Evolutionary conservation across 768 basidiomycete species (phyloP).

Genomic region (Megacollybia marginata): DNA sequence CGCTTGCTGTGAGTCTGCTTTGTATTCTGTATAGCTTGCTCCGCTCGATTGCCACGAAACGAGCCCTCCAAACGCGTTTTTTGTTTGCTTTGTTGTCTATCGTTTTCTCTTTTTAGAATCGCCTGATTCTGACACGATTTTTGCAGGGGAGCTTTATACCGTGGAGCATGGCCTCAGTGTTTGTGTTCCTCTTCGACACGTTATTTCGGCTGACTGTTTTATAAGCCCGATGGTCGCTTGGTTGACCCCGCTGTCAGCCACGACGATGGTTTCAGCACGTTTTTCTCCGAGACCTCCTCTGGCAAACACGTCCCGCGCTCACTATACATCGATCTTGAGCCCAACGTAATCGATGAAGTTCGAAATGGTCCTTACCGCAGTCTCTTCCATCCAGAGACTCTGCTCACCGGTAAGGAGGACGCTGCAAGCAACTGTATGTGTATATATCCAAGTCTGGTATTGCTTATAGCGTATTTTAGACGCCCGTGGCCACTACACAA

Average conservation of each 20-base stretch:
- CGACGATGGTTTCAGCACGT: constrained; percentile 95
- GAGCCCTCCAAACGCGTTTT: constrained; percentile 25
- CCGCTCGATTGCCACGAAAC: constrained; percentile 11
- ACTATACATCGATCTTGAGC: constrained; percentile 95
- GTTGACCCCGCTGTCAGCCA: constrained; percentile 67
- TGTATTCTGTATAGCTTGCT: constrained; percentile 10
- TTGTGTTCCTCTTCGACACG: constrained; percentile 24
- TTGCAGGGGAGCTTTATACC: constrained; percentile 93
- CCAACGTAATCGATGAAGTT: constrained; percentile 97
- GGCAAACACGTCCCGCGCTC: constrained; percentile 98
- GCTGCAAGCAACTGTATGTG: constrained; percentile 95
- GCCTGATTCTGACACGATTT: constrained; percentile 28
- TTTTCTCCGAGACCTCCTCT: constrained; percentile 96
- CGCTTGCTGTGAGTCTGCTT: constrained; percentile 84
- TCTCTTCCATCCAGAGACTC: constrained; percentile 98
- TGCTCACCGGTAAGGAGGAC: constrained; percentile 98
- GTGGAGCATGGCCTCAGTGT: constrained; percentile 97
- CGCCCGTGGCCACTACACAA: constrained; percentile 97
- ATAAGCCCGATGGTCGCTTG: constrained; percentile 90
- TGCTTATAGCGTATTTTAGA: constrained; percentile 41
- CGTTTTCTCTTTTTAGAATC: too few relatives aligned
- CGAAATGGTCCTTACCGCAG: constrained; percentile 91
- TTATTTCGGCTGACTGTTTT: background rate
- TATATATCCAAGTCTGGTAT: background rate
- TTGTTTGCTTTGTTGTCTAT: constrained; percentile 8